Conservation (phyloP, 345 rosid genomes). For the Geranium brycei region DNA sequence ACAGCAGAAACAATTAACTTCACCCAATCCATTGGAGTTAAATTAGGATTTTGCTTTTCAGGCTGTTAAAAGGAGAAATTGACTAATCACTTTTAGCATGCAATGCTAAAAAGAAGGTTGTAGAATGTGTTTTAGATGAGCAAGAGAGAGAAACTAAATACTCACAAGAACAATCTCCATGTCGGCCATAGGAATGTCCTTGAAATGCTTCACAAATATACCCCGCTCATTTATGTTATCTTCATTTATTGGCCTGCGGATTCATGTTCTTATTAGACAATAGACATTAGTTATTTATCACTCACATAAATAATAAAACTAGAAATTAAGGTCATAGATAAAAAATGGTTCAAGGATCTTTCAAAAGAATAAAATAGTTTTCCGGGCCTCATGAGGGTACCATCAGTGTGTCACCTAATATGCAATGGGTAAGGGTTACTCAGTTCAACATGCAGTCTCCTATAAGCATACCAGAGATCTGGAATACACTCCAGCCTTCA, state of each 20-base stretch:
- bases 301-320: background rate
- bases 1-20: slow-evolving; percentile 80
- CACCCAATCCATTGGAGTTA: slow-evolving; percentile 99
- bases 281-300: background rate
- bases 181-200: slow-evolving; percentile 98
- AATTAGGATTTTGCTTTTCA: slow-evolving; percentile 91
- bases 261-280: slow-evolving; percentile 11
- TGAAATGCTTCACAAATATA: slow-evolving; percentile 84
- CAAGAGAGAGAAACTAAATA: slow-evolving; percentile 2
- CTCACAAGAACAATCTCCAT: slow-evolving; percentile 96
- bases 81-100: slow-evolving; percentile 1
- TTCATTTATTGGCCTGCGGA: slow-evolving; percentile 53
- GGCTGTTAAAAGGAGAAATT: slow-evolving; percentile 42
- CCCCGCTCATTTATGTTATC: slow-evolving; percentile 46
- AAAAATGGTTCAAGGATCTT: background rate
- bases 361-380: background rate
- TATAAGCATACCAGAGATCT: too few species aligned
- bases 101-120: background rate
- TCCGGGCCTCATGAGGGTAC: background rate
- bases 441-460: too few species aligned
- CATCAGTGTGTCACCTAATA: background rate
- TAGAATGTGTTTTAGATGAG: background rate
- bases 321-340: background rate
- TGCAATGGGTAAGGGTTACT: background rate
- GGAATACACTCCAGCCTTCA: too few species aligned